Base-by-base conservation (phyloP, 2,329 filamentous ascomycete genomes). In the Didymellaceae sp. region DNA sequence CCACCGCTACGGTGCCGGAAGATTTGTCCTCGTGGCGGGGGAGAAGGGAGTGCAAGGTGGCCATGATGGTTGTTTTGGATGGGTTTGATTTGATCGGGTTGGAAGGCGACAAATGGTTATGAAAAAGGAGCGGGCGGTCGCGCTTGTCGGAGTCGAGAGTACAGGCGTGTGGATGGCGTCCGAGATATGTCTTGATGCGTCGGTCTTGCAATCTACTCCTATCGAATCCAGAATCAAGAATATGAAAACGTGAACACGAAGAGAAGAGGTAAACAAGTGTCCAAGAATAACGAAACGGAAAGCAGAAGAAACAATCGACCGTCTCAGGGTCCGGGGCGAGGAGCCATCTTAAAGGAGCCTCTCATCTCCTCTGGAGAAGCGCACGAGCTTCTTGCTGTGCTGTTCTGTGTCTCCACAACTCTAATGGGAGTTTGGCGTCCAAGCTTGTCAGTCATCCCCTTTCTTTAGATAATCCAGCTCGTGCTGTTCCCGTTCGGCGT, bases 321-420 rank as follows among this genome's bases (percentile, higher is more conserved):
- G n/a, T n/a, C 32, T 24, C 31, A 31, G 31, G 31, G 38, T 42
- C 38, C 24, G 20, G 45, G 45, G 37, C 45, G 18, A 37, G 37
- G 31, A 31, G 37, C 13, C 16, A 32, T 48, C 45, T 48, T 38
- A 43, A 43, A 43, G 39, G 39, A 43, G 45, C 39, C 5, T 32
- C 34, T 16, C 38, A 43, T 49, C 45, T 49, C 45, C 31, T 49
- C 45, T 43, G 45, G 39, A 49, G 45, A 49, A 49, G 39, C 34
- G 34, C 45, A 43, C 45, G 45, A 49, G 45, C 38, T 37, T 18
- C 45, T 11, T 42, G 32, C 40, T 38, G 39, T 42, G 32, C 45
- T 48, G 45, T 43, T 21, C 45, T 32, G 38, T 34, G 31, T 40
- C 31, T 43, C 45, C 31, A 40, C 45, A 34, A 22, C 17, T 11